Base-by-base conservation (phyloP, 192 early-diverging fungal genomes). In the Coemansia javaensis region DNA sequence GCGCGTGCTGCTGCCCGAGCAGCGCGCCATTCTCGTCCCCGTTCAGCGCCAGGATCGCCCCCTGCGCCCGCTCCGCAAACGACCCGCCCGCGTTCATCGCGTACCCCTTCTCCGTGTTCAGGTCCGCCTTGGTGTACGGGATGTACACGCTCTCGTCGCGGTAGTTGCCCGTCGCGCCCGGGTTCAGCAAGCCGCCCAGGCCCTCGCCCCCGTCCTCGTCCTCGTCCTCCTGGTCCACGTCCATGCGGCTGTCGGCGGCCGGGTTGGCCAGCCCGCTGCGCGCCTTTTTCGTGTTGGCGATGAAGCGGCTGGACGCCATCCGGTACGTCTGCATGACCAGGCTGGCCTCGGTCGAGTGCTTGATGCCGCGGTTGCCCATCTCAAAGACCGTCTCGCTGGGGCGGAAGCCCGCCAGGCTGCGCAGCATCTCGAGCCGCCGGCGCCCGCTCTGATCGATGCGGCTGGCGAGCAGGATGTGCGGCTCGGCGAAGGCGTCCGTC, bases 321-420 rank as follows among this genome's bases (percentile, higher is more conserved):
- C 50, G 82, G 77, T 44, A 62, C 45, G 68, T 77, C 34, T 77
- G 76, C 85, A 94, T 92, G 15, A 86, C 56, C 22, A 77, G 52
- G 2, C 82, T 80, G 17, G 84, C 79, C 0, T 81, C 78, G 3
- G 85, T 83, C 7, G 84, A 44, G 24, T 89, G 77, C 59, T 85
- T 93, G 44, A 68, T 60, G 23, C 96, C 96, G 47, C 90, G 81
- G 40, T 80, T 85, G 20, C 91, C 90, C 27, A 92, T 79, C 56
- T 99, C 96, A 61, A 99, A 99, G 23, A 99, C 86, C 5, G 96
- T 96, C 75, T 97, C 90, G 21, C 69, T 53, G 8, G 93, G 93
- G 14, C 92, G 65, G 73, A 97, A 97, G 11, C 79, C 81, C 8
- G 86, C 80, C 39, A 94, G 80, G 41, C 79, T 75, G 16, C 67